phyloP scores from a whole-genome alignment of 2,329 filamentous ascomycete genomes.

The Escovopsis sp. region DNA sequence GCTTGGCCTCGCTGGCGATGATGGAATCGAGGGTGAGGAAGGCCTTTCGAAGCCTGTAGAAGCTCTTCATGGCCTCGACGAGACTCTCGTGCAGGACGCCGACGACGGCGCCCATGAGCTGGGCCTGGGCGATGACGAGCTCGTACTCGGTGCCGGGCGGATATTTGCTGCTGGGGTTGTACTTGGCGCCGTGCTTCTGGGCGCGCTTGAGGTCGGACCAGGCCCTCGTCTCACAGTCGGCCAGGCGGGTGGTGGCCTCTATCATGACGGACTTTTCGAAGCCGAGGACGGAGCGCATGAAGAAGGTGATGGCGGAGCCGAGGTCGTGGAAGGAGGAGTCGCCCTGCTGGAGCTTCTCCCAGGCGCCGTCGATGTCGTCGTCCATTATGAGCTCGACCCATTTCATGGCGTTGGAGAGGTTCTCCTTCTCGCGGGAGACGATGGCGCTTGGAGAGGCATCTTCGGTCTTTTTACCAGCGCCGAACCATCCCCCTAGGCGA shows the following conservation, averaged over 20 bases:
- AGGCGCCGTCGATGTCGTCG: conserved; percentile 78
- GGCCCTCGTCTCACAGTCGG: conserved; percentile 61
- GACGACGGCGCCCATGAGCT: conserved; percentile 80
- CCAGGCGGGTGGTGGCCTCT: conserved; percentile 59
- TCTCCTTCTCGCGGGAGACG: conserved; percentile 30
- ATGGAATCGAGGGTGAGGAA: conserved; percentile 72
- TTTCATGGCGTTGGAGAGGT: conserved; percentile 45
- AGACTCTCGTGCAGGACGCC: conserved; percentile 84
- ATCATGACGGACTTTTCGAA: conserved; percentile 88
- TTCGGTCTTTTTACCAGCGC: conserved; percentile 19
- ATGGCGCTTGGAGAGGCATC: conserved; percentile 14
- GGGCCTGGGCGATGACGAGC: conserved; percentile 68
- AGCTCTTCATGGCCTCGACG: conserved; percentile 79
- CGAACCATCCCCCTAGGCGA: conserved; percentile 37
- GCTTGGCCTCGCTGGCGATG: conserved; percentile 54
- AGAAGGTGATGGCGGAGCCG: conserved; percentile 65
- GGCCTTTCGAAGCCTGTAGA: conserved; percentile 84
- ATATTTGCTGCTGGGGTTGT: conserved; percentile 42
- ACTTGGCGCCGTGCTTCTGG: conserved; percentile 40
- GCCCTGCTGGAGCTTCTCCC: conserved; percentile 54
- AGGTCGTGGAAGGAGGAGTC: conserved; percentile 81
- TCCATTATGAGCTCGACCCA: conserved; percentile 67
- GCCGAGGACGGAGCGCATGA: conserved; percentile 73
- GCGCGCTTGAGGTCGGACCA: conserved; percentile 64
- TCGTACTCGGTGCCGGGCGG: conserved; percentile 76